These are phyloP conservation scores for Coelastrella sp. DNA, from an alignment of 139 green algal species.

Conservation along the genomic window DNA sequence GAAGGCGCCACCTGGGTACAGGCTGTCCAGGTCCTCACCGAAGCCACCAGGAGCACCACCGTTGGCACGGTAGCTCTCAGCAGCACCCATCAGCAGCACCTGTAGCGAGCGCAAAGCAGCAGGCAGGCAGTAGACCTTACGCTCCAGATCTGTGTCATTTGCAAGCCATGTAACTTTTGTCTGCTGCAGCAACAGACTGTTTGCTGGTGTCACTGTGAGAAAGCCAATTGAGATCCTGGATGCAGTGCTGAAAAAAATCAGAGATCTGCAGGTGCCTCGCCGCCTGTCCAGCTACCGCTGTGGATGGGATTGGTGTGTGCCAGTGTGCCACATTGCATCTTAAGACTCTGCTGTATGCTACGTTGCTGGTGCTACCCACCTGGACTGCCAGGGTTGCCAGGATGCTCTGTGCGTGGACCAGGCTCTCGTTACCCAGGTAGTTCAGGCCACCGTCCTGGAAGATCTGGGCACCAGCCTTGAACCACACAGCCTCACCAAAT, in stretches of 20 bases:
- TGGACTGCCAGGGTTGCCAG: slow-evolving; percentile 88
- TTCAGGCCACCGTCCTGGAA: slow-evolving; percentile 85
- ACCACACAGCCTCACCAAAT: slow-evolving; percentile 89
- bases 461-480: slow-evolving; percentile 88
- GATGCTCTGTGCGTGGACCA: slow-evolving; percentile 94
- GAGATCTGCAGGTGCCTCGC: too few species aligned
- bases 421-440: slow-evolving; percentile 81
- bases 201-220: too few species aligned
- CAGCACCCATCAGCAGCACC: slow-evolving; percentile 81
- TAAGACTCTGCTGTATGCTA: background rate
- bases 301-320: too few species aligned
- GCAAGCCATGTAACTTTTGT: too few species aligned
- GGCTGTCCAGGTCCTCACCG: slow-evolving; percentile 59
- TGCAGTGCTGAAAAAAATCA: too few species aligned
- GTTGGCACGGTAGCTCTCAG: slow-evolving; percentile 83
- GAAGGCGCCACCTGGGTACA: slow-evolving; percentile 81
- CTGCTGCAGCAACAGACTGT: too few species aligned
- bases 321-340: background rate
- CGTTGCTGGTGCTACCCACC: slow-evolving; percentile 54
- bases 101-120: slow-evolving; percentile 45
- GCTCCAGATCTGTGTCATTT: too few species aligned
- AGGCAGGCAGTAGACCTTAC: background rate
- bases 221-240: too few species aligned
- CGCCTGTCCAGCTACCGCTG: too few species aligned
- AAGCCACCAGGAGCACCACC: slow-evolving; percentile 63